Base-by-base conservation (phyloP, 2,329 filamentous ascomycete species). In the Fusarium solani-melongenae region DNA sequence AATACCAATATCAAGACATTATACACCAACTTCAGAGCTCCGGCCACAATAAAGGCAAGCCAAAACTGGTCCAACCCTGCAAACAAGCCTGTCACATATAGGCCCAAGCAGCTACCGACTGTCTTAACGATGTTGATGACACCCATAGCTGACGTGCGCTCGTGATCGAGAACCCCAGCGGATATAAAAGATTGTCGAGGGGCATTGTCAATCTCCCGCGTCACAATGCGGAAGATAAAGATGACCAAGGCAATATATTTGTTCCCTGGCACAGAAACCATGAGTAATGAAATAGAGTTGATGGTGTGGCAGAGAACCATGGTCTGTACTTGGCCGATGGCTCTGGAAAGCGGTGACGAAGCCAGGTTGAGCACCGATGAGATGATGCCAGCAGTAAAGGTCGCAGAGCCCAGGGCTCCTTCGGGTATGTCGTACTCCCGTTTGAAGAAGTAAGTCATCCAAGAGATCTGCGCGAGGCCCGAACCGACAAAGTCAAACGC, bases 381-480 rank as follows among this genome's bases (percentile, higher is more conserved):
- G 41, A 76, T 73, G 0, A 76, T 76, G 4, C 74, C 74, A 1
- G 74, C 74, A 5, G 70, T 69, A 31, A 76, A 76, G 0, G 74
- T 76, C 3, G 74, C 74, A 1, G 72, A 73, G 0, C 74, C 74
- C 0, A 76, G 8, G 0, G 74, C 74, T 1, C 74, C 74, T 8
- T 73, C 74, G 2, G 74, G 60, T 51, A 76, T 75, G 15, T 76
- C 53, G 44, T 76, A 76, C 41, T 76, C 74, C 20, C 72, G 55
- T 11, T 71, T 76, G 59, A 76, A 75, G 44, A 76, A 76, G 7
- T 76, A 76, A 2, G 66, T 76, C 74, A 76, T 76, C 74, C 74
- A 76, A 1, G 74, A 76, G n/a, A 76, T 75, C 20, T 75, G 72
- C 3, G 74, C 74, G 0, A 76, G 65, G 3, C 74, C 74, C 0